Percentiles rank a stretch among this genome's conserved stretches.
phyloP scores from a whole-genome alignment of 192 early-diverging fungal genomes.

The Entomortierella lignicola region DNA sequence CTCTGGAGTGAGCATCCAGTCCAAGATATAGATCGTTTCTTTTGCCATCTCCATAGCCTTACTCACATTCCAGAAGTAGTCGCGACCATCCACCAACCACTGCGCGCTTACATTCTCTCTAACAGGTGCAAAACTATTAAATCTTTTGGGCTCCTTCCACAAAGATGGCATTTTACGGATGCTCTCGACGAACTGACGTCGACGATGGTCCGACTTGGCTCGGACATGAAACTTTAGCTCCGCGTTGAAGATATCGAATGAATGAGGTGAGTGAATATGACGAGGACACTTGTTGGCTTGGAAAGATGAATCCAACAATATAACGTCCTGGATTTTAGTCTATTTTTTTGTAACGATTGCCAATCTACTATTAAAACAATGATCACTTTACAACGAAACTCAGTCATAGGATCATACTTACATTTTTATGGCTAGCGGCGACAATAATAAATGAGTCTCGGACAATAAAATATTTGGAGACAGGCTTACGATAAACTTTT shows the following conservation, averaged over 20 bases:
- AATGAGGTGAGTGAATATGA: constrained; percentile 43
- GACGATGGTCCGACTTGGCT: constrained; percentile 70
- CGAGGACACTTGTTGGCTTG: constrained; percentile 39
- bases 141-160: constrained; percentile 71
- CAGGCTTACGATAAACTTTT: constrained; percentile 55
- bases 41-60: constrained; percentile 78
- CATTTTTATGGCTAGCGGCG: constrained; percentile 57
- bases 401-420: constrained; percentile 24
- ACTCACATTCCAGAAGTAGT: constrained; percentile 78
- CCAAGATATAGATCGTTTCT: constrained; percentile 75
- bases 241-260: constrained; percentile 68
- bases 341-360: constrained; percentile 5
- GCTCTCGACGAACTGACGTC: constrained; percentile 70
- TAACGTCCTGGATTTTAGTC: constrained; percentile 58
- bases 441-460: constrained; percentile 69
- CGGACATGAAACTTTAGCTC: constrained; percentile 72
- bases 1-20: constrained; percentile 83
- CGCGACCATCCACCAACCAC: constrained; percentile 82
- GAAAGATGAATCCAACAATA: constrained; percentile 57
- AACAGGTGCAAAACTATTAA: constrained; percentile 81
- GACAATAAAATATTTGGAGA: constrained; percentile 76
- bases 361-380: too few relatives aligned
- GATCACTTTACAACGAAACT: too few relatives aligned
- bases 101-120: constrained; percentile 66
- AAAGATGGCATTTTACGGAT: constrained; percentile 62